Percentiles rank a stretch among this genome's conserved stretches.
phyloP scores from a whole-genome alignment of 2,329 filamentous ascomycete species.

The Chaetomium strumarium region DNA sequence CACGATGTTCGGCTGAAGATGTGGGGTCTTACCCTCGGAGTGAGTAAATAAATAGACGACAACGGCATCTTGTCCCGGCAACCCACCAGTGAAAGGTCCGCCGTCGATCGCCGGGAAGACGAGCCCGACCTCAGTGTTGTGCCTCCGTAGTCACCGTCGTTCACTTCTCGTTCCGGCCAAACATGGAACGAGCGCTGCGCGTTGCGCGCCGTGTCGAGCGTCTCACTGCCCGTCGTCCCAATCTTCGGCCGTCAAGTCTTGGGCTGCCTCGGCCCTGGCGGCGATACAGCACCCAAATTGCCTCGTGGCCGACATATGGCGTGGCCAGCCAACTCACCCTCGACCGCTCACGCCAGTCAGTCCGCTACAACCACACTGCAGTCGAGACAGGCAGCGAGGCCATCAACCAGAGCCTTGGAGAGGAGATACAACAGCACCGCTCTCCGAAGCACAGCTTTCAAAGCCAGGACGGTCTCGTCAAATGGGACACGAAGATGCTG shows the following conservation, averaged over 20 bases:
- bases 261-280: background rate
- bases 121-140: too few species aligned
- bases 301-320: background rate
- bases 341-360: background rate
- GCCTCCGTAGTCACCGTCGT: too few species aligned
- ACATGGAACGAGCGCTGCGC: constrained; percentile 1
- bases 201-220: background rate
- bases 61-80: too few species aligned
- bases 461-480: background rate
- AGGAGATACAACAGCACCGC: too few species aligned
- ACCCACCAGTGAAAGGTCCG: too few species aligned
- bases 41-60: too few species aligned
- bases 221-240: background rate
- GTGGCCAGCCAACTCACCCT: background rate
- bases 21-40: too few species aligned
- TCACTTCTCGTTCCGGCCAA: background rate
- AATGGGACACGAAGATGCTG: background rate
- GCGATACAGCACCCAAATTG: background rate
- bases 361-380: background rate
- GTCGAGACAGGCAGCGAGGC: background rate
- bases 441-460: background rate
- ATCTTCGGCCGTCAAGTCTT: background rate
- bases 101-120: too few species aligned
- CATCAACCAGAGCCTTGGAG: too few species aligned
- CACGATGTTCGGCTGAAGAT: too few species aligned